Evolutionary conservation across 495 filamentous ascomycete genomes (phyloP), one percentile per base, ranked within the genome.

Genomic region (Penicillium riverlandense): DNA sequence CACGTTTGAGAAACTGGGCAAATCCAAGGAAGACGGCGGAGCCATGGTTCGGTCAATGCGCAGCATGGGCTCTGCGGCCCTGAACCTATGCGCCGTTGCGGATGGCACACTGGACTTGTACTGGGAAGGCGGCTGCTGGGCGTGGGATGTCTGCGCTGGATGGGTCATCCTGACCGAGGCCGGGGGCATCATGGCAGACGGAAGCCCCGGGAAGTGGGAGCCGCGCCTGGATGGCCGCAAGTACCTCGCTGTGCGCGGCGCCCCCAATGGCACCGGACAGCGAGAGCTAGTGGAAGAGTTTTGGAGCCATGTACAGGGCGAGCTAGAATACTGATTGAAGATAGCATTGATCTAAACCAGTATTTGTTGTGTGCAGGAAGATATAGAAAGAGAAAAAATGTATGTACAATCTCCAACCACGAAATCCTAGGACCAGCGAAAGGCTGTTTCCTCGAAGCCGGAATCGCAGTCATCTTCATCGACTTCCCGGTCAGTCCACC

Each of bases 111-210:
- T 92, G 29, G 90, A 96, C 66, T 41, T 82, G 29, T 96, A 94
- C 53, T 96, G 91, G 90, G 90, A 96, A 56, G 88, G 86, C 11
- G 90, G 91, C 7, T 91, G 86, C 60, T 96, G 88, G 84, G 87
- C 86, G 27, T 96, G 90, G 90, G 90, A 96, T 68, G 88, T 95
- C 10, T 85, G 83, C 52, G 90, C 91, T 7, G 91, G 82, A 0
- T 95, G 90, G 91, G 82, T 90, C 29, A 86, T 96, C 51, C 66
- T 96, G 12, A 71, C 68, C 14, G 91, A 96, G 65, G 86, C 89
- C 0, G 91, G 90, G 0, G 90, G 90, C 1, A 74, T 82, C 32
- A 80, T 95, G 60, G 87, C 78, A 3, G 78, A 83, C 56, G 86
- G 82, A 4, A 94, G 90, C 57, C 80, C 82, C 0, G 88, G 85